Percentiles rank a stretch among this genome's conserved stretches.
Evolutionary conservation across 768 basidiomycete genomes (phyloP).

Genomic region (Trametes coccinea): DNA sequence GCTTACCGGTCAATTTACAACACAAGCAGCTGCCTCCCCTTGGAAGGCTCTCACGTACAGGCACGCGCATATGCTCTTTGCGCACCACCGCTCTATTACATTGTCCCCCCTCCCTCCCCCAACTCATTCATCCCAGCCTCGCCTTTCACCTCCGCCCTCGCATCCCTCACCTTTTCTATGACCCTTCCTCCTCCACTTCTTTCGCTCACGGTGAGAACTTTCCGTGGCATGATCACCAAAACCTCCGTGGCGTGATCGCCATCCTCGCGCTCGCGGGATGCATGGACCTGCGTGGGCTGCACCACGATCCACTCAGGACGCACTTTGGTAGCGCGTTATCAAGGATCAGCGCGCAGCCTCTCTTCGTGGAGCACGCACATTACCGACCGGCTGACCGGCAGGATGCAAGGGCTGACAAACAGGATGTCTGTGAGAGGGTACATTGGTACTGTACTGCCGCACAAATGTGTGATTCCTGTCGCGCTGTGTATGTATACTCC

Average conservation of each 20-base stretch:
- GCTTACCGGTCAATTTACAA: constrained; percentile 24
- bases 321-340: constrained; percentile 33
- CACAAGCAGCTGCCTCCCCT: constrained; percentile 37
- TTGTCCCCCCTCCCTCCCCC: constrained; percentile 14
- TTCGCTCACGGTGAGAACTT: constrained; percentile 19
- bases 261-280: constrained; percentile 36
- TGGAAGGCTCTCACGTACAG: constrained; percentile 39
- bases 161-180: constrained; percentile 18
- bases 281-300: constrained; percentile 30
- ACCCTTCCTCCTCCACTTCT: constrained; percentile 19
- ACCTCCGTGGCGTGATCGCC: constrained; percentile 34
- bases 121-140: constrained; percentile 24
- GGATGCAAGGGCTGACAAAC: no score
- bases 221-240: background rate
- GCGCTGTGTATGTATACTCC: no score
- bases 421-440: no score
- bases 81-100: constrained; percentile 1
- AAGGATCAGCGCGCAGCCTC: constrained; percentile 28
- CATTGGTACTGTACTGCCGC: no score
- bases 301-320: constrained; percentile 32
- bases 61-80: constrained; percentile 30
- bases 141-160: constrained; percentile 24
- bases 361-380: no score
- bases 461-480: no score
- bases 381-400: no score